Percentiles rank a stretch among this genome's conserved stretches.
These are phyloP conservation scores for Kingdonia uniflora DNA, from an alignment of 164 flowering plant species.

Conservation along the genomic window DNA sequence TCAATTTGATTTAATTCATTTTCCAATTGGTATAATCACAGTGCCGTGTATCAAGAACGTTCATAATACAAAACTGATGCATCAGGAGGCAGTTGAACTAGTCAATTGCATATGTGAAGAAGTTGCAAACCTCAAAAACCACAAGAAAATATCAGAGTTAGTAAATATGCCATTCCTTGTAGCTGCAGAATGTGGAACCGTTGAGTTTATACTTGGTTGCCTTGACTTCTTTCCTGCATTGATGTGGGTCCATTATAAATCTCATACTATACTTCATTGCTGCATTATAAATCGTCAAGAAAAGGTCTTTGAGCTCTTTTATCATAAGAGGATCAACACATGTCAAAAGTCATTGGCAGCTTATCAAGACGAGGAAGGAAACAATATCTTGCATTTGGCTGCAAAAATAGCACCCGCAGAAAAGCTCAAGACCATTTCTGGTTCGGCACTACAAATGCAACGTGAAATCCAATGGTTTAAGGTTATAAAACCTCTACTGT, in stretches of 20 bases:
- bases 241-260: not conserved
- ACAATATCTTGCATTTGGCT: not conserved
- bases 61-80: too few species aligned
- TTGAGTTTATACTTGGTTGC: not conserved
- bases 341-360: not conserved
- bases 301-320: not conserved
- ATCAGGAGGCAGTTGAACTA: too few species aligned
- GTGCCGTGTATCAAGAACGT: too few species aligned
- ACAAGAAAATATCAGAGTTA: not conserved
- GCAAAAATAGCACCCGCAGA: not conserved
- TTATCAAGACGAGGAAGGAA: not conserved
- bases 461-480: conserved; percentile 1
- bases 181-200: not conserved
- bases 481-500: not conserved
- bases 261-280: not conserved
- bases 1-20: too few species aligned
- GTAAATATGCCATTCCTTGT: not conserved
- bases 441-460: not conserved
- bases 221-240: not conserved
- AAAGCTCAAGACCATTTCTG: not conserved
- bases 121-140: too few species aligned
- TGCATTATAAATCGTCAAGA: conserved; percentile 3
- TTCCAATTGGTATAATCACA: too few species aligned
- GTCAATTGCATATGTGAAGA: too few species aligned
- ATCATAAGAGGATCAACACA: not conserved